phyloP scores from a whole-genome alignment of 129 eudicot species.

The Helianthus tuberosus region DNA sequence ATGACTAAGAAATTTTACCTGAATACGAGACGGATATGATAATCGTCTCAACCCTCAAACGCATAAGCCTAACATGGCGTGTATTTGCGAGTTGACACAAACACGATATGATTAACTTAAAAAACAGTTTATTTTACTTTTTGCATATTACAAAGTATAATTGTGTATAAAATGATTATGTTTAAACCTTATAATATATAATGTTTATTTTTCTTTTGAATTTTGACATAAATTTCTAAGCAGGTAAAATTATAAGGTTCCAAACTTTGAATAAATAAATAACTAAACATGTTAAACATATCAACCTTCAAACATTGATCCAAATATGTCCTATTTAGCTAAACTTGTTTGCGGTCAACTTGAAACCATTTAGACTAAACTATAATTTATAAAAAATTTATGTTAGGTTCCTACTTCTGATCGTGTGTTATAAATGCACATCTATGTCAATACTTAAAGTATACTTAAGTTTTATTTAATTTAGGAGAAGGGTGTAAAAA shows the following conservation, averaged over 20 bases:
- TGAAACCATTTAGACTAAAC: neutral
- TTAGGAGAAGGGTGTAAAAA: slow-evolving; percentile 8
- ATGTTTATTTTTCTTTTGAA: neutral
- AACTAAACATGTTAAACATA: neutral
- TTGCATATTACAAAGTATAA: neutral
- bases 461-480: neutral
- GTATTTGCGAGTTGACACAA: neutral
- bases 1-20: neutral
- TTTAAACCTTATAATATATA: neutral
- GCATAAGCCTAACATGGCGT: neutral
- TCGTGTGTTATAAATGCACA: no score
- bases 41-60: no score
- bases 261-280: neutral
- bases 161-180: neutral
- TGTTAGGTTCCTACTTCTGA: no score
- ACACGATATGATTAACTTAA: neutral
- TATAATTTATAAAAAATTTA: neutral
- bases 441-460: no score
- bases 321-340: neutral
- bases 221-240: neutral
- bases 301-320: neutral
- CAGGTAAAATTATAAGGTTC: neutral
- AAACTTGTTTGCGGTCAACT: neutral
- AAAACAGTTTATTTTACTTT: neutral
- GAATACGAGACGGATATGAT: no score